Conservation (phyloP, 2,329 filamentous ascomycete genomes). For the Beauveria australis region DNA sequence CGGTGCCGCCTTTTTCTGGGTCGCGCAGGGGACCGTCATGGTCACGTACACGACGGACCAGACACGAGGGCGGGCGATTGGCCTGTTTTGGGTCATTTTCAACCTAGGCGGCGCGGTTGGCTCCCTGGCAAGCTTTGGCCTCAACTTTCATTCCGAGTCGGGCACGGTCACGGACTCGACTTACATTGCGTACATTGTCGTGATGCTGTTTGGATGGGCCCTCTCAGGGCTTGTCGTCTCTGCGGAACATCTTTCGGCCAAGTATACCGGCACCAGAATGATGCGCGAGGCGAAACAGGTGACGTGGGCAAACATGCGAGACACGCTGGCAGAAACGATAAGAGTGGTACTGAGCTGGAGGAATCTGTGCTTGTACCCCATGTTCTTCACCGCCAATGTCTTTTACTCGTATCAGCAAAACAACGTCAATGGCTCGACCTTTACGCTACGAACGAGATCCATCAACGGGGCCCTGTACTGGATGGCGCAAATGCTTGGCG, state of each 20-base stretch:
- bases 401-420: slow-evolving; percentile 85
- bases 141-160: not conserved
- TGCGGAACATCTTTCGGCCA: not conserved
- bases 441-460: slow-evolving; percentile 66
- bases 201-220: slow-evolving; percentile 57
- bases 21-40: slow-evolving; percentile 2
- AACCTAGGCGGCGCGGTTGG: slow-evolving; percentile 38
- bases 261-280: not conserved
- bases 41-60: not conserved
- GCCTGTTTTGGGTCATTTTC: slow-evolving; percentile 38
- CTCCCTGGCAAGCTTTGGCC: slow-evolving; percentile 27
- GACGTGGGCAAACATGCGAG: slow-evolving; percentile 43
- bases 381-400: slow-evolving; percentile 66
- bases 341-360: slow-evolving; percentile 64
- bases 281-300: not conserved
- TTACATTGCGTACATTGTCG: slow-evolving; percentile 69
- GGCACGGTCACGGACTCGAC: slow-evolving; percentile 57
- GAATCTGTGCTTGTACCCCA: slow-evolving; percentile 74
- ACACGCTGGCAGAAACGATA: slow-evolving; percentile 20
- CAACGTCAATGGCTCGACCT: slow-evolving; percentile 59
- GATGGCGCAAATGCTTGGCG: slow-evolving; percentile 68
- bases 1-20: not conserved
- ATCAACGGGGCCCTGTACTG: slow-evolving; percentile 78
- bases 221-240: not conserved
- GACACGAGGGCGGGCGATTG: slow-evolving; percentile 34